A percentile compares a stretch with the other conserved stretches of the same genome.
Conservation (phyloP, 495 filamentous ascomycete species). For the Pyrenula massariospora region DNA sequence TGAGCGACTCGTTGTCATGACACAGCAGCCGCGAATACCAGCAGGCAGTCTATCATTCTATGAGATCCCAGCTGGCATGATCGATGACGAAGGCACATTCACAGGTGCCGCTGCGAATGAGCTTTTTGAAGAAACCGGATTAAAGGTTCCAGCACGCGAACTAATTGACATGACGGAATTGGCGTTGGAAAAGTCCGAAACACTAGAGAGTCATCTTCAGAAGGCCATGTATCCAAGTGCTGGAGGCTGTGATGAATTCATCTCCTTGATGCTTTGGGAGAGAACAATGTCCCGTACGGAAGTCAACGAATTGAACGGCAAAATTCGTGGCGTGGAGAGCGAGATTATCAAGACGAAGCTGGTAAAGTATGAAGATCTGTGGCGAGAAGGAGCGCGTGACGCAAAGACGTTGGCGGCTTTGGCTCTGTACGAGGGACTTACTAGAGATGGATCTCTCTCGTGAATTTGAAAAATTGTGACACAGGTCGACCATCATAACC, state of each 20-base stretch:
- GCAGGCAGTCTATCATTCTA: conserved; percentile 63
- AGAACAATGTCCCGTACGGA: conserved; percentile 49
- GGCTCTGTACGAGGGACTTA: conserved; percentile 65
- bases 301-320: conserved; percentile 60
- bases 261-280: conserved; percentile 66
- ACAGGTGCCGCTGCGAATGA: conserved; percentile 71
- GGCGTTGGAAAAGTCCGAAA: conserved; percentile 24
- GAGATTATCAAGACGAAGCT: conserved; percentile 78
- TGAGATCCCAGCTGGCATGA: conserved; percentile 84
- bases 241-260: conserved; percentile 77
- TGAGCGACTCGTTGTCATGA: conserved; percentile 61
- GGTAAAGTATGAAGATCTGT: conserved; percentile 58
- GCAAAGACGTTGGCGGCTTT: conserved; percentile 67
- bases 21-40: conserved; percentile 72
- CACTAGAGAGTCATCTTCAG: conserved; percentile 38
- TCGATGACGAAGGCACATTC: conserved; percentile 68
- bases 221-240: conserved; percentile 62
- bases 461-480: too few relatives aligned
- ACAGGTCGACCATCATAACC: too few relatives aligned
- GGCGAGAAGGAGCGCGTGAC: conserved; percentile 66
- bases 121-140: conserved; percentile 69
- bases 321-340: conserved; percentile 64
- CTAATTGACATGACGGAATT: conserved; percentile 61
- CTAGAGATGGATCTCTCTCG: conserved; percentile 53
- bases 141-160: conserved; percentile 43